These are phyloP conservation scores for Dipodascopsis uninucleata DNA, from an alignment of 805 yeast genomes.

Conservation along the genomic window DNA sequence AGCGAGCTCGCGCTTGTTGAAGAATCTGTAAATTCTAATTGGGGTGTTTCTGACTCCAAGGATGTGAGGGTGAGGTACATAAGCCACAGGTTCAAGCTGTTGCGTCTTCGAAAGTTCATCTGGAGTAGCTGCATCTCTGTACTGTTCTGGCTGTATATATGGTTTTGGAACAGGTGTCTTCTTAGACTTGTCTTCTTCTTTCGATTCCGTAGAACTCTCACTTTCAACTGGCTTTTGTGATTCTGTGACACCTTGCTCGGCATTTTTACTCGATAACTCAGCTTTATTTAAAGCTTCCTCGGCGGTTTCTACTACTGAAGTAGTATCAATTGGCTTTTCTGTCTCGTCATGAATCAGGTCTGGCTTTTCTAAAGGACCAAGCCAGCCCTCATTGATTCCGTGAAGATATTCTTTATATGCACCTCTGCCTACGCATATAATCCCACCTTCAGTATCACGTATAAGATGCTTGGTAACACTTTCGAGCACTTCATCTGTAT, in stretches of 20 bases:
- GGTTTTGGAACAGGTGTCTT: conserved; percentile 56
- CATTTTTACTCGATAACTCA: conserved; percentile 14
- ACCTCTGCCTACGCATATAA: conserved; percentile 90
- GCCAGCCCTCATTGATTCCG: conserved; percentile 90
- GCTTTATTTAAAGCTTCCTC: conserved; percentile 10
- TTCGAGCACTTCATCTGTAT: conserved; percentile 32
- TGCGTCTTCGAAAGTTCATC: conserved; percentile 41
- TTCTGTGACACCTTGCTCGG: conserved; percentile 8
- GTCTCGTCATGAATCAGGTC: conserved; percentile 18
- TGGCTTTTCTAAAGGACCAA: conserved; percentile 78
- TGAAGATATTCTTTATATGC: conserved; percentile 87
- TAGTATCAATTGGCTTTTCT: too few relatives aligned
- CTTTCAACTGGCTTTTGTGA: conserved; percentile 13
- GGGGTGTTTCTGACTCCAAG: conserved; percentile 79
- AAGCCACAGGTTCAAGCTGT: conserved; percentile 58
- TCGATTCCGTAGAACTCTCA: conserved; percentile 31
- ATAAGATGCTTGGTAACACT: conserved; percentile 34
- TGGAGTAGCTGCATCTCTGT: conserved; percentile 52
- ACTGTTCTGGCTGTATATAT: conserved; percentile 58
- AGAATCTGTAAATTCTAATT: conserved; percentile 69
- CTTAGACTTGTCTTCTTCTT: conserved; percentile 34
- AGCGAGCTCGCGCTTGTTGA: conserved; percentile 67
- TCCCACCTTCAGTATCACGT: conserved; percentile 62
- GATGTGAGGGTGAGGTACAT: conserved; percentile 70
- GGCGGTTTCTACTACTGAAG: conserved; percentile 9